phyloP scores from a whole-genome alignment of 129 eudicot species.

The Flaveria brownii region DNA sequence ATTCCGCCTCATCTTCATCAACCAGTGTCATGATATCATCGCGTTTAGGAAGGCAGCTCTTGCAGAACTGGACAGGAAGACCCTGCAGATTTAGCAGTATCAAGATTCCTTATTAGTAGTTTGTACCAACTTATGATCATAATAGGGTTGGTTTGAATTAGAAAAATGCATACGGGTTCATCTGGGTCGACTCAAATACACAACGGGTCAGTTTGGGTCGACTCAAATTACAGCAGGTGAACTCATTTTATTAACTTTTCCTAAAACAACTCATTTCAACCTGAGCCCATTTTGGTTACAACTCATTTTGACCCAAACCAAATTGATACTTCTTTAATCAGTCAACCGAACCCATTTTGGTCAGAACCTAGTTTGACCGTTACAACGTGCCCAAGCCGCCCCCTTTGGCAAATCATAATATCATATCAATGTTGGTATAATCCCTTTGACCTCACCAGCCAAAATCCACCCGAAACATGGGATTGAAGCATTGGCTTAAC shows the following conservation, averaged over 20 bases:
- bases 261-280: background rate
- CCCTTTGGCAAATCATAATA: background rate
- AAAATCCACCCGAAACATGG: constrained; percentile 82
- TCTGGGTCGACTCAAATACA: background rate
- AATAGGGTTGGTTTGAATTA: no score
- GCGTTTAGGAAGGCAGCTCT: constrained; percentile 52
- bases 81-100: constrained; percentile 46
- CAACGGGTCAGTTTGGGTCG: background rate
- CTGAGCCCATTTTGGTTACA: background rate
- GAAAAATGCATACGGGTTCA: background rate
- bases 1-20: constrained; percentile 75
- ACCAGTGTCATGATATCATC: constrained; percentile 57
- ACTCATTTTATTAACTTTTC: background rate
- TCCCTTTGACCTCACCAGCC: constrained; percentile 59
- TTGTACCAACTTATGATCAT: background rate
- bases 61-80: constrained; percentile 61
- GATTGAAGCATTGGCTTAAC: constrained; percentile 86
- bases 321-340: no score
- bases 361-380: constrained; percentile 5
- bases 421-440: background rate
- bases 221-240: background rate
- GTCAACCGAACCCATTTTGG: background rate
- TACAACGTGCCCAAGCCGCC: background rate
- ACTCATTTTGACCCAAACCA: background rate
- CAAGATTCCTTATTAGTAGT: background rate